phyloP scores from a whole-genome alignment of 306 rosid genomes.

The Cicer cuneatum region DNA sequence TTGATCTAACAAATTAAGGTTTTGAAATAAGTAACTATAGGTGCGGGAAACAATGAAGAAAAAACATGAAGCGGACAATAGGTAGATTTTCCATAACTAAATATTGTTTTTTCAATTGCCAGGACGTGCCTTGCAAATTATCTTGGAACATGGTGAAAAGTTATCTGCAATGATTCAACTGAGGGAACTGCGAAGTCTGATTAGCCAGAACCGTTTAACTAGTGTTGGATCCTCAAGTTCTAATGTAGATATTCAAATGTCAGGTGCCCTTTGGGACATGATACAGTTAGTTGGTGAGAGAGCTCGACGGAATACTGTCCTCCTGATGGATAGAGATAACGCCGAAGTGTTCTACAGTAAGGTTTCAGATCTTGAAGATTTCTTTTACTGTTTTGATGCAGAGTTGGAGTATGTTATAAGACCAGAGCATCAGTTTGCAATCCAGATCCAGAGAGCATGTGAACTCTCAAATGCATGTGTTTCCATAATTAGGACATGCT shows the following conservation, averaged over 20 bases:
- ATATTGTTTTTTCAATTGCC: slow-evolving; percentile 41
- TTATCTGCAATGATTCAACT: slow-evolving; percentile 90
- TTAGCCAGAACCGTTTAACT: slow-evolving; percentile 74
- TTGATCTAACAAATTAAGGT: slow-evolving; percentile 16
- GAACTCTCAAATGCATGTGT: slow-evolving; percentile 93
- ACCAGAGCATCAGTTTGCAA: slow-evolving; percentile 66
- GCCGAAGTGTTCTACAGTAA: slow-evolving; percentile 97
- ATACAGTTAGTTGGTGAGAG: slow-evolving; percentile 93
- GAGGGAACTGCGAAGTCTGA: slow-evolving; percentile 82
- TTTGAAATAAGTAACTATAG: slow-evolving; percentile 29
- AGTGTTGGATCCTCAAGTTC: slow-evolving; percentile 56
- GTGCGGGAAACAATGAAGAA: background rate
- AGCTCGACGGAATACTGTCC: slow-evolving; percentile 86
- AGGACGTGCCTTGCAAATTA: slow-evolving; percentile 85
- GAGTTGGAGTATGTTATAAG: slow-evolving; percentile 77
- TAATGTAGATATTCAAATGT: slow-evolving; percentile 60
- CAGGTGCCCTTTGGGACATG: slow-evolving; percentile 98
- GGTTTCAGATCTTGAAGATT: slow-evolving; percentile 90
- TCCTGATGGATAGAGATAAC: slow-evolving; percentile 97
- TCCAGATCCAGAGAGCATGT: slow-evolving; percentile 83
- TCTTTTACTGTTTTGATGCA: slow-evolving; percentile 80
- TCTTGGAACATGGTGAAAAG: slow-evolving; percentile 97
- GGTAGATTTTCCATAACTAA: slow-evolving; percentile 38
- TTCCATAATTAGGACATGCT: slow-evolving; percentile 63
- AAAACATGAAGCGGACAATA: background rate